Conservation (phyloP, 2,329 filamentous ascomycete species). For the Magnaporthales sp. region DNA sequence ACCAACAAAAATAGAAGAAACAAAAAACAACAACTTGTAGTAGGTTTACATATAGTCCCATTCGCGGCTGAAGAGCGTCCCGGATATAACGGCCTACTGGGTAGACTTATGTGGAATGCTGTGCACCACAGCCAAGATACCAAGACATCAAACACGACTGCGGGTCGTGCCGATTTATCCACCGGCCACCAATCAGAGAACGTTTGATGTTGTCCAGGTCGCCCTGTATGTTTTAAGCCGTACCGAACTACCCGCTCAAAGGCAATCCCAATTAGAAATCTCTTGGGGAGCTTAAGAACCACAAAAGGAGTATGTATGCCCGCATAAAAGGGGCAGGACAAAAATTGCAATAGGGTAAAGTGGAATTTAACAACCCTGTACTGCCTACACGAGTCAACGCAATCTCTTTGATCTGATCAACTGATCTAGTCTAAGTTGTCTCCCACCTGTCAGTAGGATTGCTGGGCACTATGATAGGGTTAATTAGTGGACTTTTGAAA, state of each 20-base stretch:
- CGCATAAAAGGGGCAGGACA: not conserved
- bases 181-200: not conserved
- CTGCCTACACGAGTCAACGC: not conserved
- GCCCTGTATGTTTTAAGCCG: not conserved
- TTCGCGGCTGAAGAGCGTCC: not conserved
- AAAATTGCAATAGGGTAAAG: too few relatives aligned
- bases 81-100: not conserved
- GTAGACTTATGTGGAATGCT: not conserved
- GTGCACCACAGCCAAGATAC: not conserved
- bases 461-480: not conserved
- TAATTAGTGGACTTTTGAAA: not conserved
- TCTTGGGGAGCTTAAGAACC: not conserved
- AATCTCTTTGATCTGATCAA: not conserved
- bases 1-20: not conserved
- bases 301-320: not conserved
- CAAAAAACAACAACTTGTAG: not conserved
- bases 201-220: not conserved
- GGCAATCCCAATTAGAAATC: not conserved
- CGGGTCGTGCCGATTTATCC: not conserved
- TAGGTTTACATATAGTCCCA: not conserved
- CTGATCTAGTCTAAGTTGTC: not conserved
- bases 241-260: not conserved
- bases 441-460: not conserved
- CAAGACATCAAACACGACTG: not conserved
- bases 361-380: not conserved